Evolutionary conservation across 2,329 filamentous ascomycete species (phyloP), one percentile per base, ranked within the genome.

Genomic region (Purpureocillium takamizusanense): DNA sequence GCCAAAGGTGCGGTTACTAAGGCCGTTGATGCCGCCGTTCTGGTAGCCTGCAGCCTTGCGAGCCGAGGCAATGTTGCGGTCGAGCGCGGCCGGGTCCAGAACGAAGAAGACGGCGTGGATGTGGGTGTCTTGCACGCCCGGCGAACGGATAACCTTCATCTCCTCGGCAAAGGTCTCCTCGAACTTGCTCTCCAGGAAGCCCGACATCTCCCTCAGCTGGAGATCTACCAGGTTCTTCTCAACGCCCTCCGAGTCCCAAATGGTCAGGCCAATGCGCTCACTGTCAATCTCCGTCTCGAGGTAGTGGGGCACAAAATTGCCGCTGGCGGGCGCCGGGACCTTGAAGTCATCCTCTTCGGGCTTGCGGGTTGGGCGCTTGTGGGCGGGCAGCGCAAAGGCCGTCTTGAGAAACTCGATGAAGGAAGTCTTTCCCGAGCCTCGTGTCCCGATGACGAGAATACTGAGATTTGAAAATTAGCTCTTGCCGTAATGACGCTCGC

Each of bases 161-260:
- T 98, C 92, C 64, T 98, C 92, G 35, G 79, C 79, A 58, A 98
- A 94, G 0, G 92, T 97, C 55, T 98, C 92, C 60, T 98, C 90
- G 51, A 98, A 98, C 62, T 97, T 97, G 69, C 84, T 90, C 69
- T 98, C 92, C 42, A 98, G 70, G 65, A 98, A 98, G 8, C 83
- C 75, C 27, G 84, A 82, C 70, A 97, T 89, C 57, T 94, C 87
- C 44, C 89, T 80, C 48, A 98, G 70, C 62, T 98, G 92, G 47
- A 97, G 76, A 59, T 97, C 92, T 37, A 95, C 88, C 28, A 97
- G 78, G 52, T 86, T 92, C 72, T 90, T 94, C 63, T 98, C 90
- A 39, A 98, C 66, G 1, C 92, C 92, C 53, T 92, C 83, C 1
- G 92, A 97, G 59, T 98, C 92, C 92, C 92, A 98, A 25, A 98